Evolutionary conservation across 441 rosid genomes (phyloP), one percentile per base, ranked within the genome.

Genomic region (Erysimum pusillum): DNA sequence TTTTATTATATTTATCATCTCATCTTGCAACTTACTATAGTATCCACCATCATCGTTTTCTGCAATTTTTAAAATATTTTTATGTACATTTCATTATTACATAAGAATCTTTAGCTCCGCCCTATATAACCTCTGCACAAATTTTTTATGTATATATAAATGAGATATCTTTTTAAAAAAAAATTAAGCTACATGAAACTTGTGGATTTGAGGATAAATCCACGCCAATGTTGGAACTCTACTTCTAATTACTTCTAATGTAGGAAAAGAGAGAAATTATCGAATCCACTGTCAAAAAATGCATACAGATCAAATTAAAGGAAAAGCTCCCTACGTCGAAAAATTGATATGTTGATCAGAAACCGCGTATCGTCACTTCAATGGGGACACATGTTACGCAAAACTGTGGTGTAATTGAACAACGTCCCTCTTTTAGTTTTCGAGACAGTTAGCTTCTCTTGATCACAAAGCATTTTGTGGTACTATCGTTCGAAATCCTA

Each of bases 1-100:
- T 69, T 53, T 69, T 53, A 35, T 76, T 34, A 36, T 18, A 63
- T 34, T 25, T 70, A 57, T 46, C 70, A 61, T 68, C 61, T 63
- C 58, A 53, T 48, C 62, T 45, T 36, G 53, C 80, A 63, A 76
- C 59, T 63, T 44, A 59, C 36, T 52, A n/a, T n/a, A 22, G 25
- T 22, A 17, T 75, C 56, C 63, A 76, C 51, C 74, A 67, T 67
- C 68, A 75, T 66, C 10, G 62, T 68, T 75, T 63, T 63, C 63
- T 39, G 31, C 14, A 60, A 32, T 41, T 17, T 74, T 6, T 4
- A 3, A 49, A 51, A 15, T 14, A 3, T 20, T 46, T 25, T 6
- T 68, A 1, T 74, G 28, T 44, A 41, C 63, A 53, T 41, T 15
- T 34, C 35, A 14, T 22, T 46, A 46, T 20, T 20, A 67, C 75